Base-by-base conservation (phyloP, 2,329 filamentous ascomycete genomes). In the Colletotrichum godetiae region DNA sequence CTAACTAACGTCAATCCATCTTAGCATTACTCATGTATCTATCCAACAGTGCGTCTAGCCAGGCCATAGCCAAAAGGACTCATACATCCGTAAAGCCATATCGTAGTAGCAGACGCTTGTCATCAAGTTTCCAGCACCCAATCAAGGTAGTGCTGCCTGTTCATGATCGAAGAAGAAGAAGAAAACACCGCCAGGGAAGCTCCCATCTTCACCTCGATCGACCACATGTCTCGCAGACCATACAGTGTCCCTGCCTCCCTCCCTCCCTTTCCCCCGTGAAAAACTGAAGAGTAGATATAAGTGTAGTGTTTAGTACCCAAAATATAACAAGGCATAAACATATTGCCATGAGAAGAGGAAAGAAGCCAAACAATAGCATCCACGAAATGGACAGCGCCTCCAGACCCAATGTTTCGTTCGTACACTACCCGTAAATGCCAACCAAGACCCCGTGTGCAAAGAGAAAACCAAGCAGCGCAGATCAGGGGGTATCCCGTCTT, bases 1-100 rank as follows among this genome's bases (percentile, higher is more conserved):
- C 29, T 19, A 46, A 31, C 55, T 66, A 57, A 70, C 67, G 42
- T 70, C 71, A 65, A 71, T 19, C 71, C 71, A 73, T 71, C 56
- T 70, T 67, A 66, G 71, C 71, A 73, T 73, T 73, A 73, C 71
- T 71, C 71, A 73, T 71, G 49, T 73, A 57, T 70, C 67, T 73
- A 70, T 70, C 71, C 60, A 73, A 73, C 67, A 73, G 66, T 59
- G 56, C 71, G 56, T 62, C 57, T 61, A 64, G 59, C 35, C 35
- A 49, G 29, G 22, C 31, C 33, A 65, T 13, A 22, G 22, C 56
- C 56, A 31, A 19, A 15, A 31, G 53, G 67, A 57, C 46, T 61
- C 60, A 35, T 42, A 13, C 19, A 56, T 60, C 71, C 71, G 29
- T 35, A 37, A 69, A 68, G 56, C 67, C 61, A 52, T 61, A n/a